Evolutionary conservation across 257 asterid species (phyloP).

Genomic region (Przewalskia tangutica): DNA sequence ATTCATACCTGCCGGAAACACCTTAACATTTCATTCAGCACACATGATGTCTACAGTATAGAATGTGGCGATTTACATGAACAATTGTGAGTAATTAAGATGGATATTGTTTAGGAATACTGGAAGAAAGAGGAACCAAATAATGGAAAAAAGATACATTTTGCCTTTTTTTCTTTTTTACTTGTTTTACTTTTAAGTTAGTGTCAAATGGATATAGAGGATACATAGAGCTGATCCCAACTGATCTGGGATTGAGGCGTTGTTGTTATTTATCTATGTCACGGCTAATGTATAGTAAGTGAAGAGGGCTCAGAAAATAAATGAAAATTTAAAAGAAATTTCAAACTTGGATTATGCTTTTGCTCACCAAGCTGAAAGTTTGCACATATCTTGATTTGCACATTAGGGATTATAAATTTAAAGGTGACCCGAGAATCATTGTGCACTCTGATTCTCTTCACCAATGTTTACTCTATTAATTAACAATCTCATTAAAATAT

Average conservation of each 20-base stretch:
- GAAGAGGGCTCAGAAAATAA: background rate
- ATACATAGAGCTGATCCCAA: background rate
- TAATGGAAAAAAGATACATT: background rate
- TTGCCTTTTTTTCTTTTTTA: background rate
- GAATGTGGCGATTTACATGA: background rate
- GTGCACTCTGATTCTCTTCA: background rate
- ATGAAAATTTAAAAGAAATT: background rate
- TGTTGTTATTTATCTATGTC: slow-evolving; percentile 1
- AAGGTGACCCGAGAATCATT: background rate
- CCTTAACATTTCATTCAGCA: background rate
- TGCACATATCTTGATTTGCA: background rate
- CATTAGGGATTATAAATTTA: background rate
- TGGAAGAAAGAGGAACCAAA: background rate
- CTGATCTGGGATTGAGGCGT: background rate
- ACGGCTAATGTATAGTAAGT: background rate
- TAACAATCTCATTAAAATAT: background rate
- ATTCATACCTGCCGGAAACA: background rate
- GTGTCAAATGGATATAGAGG: background rate
- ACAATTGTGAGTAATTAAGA: background rate
- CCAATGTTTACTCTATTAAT: background rate
- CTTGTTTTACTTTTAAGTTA: background rate
- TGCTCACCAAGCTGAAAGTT: background rate
- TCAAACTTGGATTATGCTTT: background rate
- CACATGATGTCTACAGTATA: background rate
- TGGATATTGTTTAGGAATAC: background rate